Conservation (phyloP, 768 basidiomycete genomes). For the Xerocomus potaroensis region DNA sequence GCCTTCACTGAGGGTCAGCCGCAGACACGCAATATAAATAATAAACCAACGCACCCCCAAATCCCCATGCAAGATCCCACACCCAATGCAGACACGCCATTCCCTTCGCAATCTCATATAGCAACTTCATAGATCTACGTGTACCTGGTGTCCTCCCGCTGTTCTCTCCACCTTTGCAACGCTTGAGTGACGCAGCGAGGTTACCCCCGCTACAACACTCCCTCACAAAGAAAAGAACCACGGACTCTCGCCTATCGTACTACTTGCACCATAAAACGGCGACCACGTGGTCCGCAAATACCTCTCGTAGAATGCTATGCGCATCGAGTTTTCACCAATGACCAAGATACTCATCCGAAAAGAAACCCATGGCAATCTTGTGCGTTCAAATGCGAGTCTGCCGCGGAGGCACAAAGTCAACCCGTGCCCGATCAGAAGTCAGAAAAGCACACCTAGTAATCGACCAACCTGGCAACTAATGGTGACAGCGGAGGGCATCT, state of each 20-base stretch:
- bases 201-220: constrained; percentile 67
- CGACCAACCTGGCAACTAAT: constrained; percentile 62
- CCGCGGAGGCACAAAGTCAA: not conserved
- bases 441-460: constrained; percentile 54
- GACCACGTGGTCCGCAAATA: constrained; percentile 69
- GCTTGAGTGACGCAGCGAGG: constrained; percentile 54
- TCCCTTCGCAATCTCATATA: constrained; percentile 73
- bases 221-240: constrained; percentile 79
- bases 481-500: constrained; percentile 11
- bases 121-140: constrained; percentile 48
- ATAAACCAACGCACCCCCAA: constrained; percentile 54
- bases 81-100: constrained; percentile 76
- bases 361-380: constrained; percentile 67
- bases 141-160: not conserved
- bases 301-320: constrained; percentile 50
- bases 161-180: constrained; percentile 6
- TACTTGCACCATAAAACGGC: constrained; percentile 73
- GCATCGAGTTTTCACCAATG: constrained; percentile 59
- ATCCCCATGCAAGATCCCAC: constrained; percentile 73
- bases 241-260: constrained; percentile 61
- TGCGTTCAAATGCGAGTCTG: constrained; percentile 55
- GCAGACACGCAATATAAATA: not conserved
- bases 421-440: not conserved
- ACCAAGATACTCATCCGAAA: constrained; percentile 79
- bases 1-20: constrained; percentile 39